Conservation (phyloP, 192 early-diverging fungal genomes). For the Paraglomus brasilianum region DNA sequence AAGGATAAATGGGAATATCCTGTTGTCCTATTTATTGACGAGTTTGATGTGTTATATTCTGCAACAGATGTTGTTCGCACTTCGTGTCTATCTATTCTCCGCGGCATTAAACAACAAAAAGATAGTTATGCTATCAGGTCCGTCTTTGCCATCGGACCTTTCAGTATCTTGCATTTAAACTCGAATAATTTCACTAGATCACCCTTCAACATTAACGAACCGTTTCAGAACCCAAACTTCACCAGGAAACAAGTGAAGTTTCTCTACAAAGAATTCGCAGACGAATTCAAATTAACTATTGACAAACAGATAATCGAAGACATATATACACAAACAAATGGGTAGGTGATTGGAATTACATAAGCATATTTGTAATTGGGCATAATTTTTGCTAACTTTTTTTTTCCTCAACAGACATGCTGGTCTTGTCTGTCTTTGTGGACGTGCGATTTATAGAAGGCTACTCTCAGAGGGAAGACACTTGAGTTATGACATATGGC, state of each 20-base stretch:
- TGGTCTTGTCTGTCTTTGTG: conserved; percentile 31
- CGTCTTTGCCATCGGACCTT: conserved; percentile 20
- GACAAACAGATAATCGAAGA: conserved; percentile 21
- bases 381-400: not conserved
- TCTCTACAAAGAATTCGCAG: conserved; percentile 23
- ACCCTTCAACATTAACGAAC: conserved; percentile 25
- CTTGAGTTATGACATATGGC: conserved; percentile 12
- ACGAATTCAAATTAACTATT: conserved; percentile 18
- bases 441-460: conserved; percentile 21
- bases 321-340: conserved; percentile 27
- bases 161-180: conserved; percentile 25
- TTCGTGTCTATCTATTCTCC: not conserved
- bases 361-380: not conserved
- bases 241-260: conserved; percentile 28
- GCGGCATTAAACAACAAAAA: conserved; percentile 9
- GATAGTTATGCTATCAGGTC: conserved; percentile 12
- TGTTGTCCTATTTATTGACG: conserved; percentile 25
- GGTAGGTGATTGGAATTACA: conserved; percentile 23
- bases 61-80: not conserved
- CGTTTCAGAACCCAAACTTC: conserved; percentile 27
- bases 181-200: conserved; percentile 4
- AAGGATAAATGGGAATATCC: not conserved
- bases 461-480: conserved; percentile 2
- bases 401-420: conserved; percentile 31
- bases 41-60: conserved; percentile 11